Conservation (phyloP, 208 protist genomes). For the Crithidia fasciculata region DNA sequence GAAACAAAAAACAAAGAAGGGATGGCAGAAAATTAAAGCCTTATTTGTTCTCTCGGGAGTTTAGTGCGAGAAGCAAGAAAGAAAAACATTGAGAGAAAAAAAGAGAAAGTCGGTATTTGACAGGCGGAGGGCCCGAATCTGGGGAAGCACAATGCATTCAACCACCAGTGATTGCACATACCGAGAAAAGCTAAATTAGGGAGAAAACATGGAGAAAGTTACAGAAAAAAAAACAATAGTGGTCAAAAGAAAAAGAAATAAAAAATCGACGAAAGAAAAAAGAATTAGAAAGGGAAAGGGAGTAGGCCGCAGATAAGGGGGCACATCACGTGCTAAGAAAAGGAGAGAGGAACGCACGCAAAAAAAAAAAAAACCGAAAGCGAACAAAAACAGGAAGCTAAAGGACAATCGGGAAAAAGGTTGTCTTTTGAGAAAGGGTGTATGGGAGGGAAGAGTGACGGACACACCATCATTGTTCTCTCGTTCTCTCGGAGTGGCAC, state of each 20-base stretch:
- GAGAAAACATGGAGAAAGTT: not conserved
- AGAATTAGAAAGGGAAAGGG: not conserved
- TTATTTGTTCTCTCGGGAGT: no score
- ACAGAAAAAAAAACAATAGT: not conserved
- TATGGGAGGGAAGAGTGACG: not conserved
- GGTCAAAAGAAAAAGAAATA: not conserved
- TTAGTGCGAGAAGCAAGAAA: no score
- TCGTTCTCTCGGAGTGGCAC: not conserved
- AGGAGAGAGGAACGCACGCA: not conserved
- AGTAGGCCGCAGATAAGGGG: not conserved
- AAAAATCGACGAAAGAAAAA: not conserved
- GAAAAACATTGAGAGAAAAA: no score
- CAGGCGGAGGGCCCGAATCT: no score
- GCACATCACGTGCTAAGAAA: no score
- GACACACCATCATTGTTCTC: no score
- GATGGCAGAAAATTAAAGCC: no score
- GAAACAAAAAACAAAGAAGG: not conserved
- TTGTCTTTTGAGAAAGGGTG: not conserved
- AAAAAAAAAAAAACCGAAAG: slow-evolving; percentile 1
- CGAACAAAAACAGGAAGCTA: not conserved
- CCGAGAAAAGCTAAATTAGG: not conserved
- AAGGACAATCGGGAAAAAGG: not conserved
- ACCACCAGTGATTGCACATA: no score
- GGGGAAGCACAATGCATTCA: no score
- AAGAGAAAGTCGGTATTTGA: no score